These are phyloP conservation scores for Ophiostoma montium DNA, from an alignment of 2,329 filamentous ascomycete species.

Conservation along the genomic window DNA sequence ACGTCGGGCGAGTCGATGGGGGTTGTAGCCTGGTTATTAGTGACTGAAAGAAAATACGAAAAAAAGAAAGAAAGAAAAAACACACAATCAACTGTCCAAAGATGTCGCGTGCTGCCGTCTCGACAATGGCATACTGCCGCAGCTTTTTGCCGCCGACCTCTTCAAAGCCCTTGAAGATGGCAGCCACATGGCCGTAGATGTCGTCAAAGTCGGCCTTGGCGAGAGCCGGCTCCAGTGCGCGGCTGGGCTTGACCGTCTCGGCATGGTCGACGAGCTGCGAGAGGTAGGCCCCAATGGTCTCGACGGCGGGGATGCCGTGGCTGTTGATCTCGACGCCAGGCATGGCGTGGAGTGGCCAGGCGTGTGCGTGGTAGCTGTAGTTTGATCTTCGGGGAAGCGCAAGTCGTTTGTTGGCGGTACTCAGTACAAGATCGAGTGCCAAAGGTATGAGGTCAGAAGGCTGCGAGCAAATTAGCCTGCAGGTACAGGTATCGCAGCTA, in stretches of 20 bases:
- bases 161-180: slow-evolving; percentile 21
- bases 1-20: slow-evolving; percentile 67
- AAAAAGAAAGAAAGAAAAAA: slow-evolving; percentile 43
- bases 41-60: not conserved
- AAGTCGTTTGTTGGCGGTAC: too few species aligned
- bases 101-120: slow-evolving; percentile 67
- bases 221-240: slow-evolving; percentile 59
- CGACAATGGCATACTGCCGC: slow-evolving; percentile 57
- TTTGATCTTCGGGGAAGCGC: too few species aligned
- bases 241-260: slow-evolving; percentile 40
- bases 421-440: too few species aligned
- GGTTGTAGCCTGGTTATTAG: slow-evolving; percentile 45
- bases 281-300: slow-evolving; percentile 38
- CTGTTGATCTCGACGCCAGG: slow-evolving; percentile 30
- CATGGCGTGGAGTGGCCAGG: slow-evolving; percentile 26
- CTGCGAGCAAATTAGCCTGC: not conserved
- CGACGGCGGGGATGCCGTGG: slow-evolving; percentile 38
- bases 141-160: slow-evolving; percentile 25
- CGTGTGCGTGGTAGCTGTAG: too few species aligned
- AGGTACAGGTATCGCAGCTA: not conserved
- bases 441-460: not conserved
- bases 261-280: slow-evolving; percentile 44
- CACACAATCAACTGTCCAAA: slow-evolving; percentile 57
- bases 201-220: slow-evolving; percentile 51
- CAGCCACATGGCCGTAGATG: slow-evolving; percentile 30